Percentiles rank a stretch among this genome's conserved stretches.
Conservation (phyloP, 257 asterid species). For the Linaria vulgaris region DNA sequence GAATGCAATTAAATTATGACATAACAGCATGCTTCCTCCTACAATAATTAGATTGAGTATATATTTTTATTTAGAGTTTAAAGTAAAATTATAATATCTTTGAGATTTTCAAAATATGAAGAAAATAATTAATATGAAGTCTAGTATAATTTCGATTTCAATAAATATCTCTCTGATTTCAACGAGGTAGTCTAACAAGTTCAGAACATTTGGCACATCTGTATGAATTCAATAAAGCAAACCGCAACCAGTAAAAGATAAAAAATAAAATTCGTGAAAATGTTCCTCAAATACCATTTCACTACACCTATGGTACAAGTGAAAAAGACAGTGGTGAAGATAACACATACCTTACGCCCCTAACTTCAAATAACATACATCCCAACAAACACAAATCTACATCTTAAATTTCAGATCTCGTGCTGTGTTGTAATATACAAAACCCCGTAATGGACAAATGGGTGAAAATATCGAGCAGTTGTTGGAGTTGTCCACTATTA, state of each 20-base stretch:
- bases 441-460: constrained; percentile 3
- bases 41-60: too few relatives aligned
- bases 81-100: too few relatives aligned
- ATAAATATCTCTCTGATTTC: too few relatives aligned
- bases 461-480: background rate
- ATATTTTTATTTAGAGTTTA: too few relatives aligned
- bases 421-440: background rate
- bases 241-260: too few relatives aligned
- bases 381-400: too few relatives aligned
- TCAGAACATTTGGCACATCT: background rate
- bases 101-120: too few relatives aligned
- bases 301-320: background rate
- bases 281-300: background rate
- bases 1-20: too few relatives aligned
- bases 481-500: constrained; percentile 17
- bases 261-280: background rate
- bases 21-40: too few relatives aligned
- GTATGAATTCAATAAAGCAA: background rate
- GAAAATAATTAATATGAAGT: too few relatives aligned
- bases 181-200: background rate
- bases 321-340: background rate
- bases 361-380: background rate
- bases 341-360: background rate
- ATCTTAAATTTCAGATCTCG: too few relatives aligned
- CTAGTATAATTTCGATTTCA: too few relatives aligned